Evolutionary conservation across 768 basidiomycete genomes (phyloP).

Genomic region (Udeniomyces megalosporus): DNA sequence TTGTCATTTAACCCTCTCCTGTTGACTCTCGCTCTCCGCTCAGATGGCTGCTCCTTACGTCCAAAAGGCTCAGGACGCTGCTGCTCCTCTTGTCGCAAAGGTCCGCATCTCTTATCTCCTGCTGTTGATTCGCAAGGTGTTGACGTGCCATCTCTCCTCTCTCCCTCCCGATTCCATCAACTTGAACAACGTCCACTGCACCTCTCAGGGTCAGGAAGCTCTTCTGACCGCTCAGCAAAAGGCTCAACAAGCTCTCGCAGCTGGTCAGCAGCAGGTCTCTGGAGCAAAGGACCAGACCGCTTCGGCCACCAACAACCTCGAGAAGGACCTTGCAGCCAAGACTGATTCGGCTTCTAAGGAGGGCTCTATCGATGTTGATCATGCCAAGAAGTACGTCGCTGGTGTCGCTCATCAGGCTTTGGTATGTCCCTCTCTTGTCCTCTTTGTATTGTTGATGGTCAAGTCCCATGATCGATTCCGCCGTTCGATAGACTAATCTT

Average conservation of each 20-base stretch:
- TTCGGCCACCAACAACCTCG: not conserved
- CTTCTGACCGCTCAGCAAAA: too few relatives aligned
- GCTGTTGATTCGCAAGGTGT: not conserved
- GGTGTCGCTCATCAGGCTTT: not conserved
- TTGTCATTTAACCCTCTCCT: not conserved
- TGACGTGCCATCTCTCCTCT: not conserved
- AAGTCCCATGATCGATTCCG: not conserved
- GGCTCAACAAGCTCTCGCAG: not conserved
- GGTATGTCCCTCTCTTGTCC: not conserved
- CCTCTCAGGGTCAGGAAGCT: not conserved
- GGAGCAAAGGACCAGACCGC: not conserved
- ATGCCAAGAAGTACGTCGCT: conserved; percentile 8
- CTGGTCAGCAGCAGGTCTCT: not conserved
- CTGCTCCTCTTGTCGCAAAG: conserved; percentile 6
- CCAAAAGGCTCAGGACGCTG: conserved; percentile 6
- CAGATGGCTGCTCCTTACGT: conserved; percentile 3
- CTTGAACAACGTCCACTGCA: not conserved
- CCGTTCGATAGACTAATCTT: too few relatives aligned
- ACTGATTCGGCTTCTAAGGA: not conserved
- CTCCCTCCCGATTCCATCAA: not conserved
- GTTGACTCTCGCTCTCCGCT: not conserved
- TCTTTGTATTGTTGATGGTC: not conserved
- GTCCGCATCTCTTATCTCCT: not conserved
- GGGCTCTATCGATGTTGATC: not conserved
- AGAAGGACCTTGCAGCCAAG: not conserved